Base-by-base conservation (phyloP, 2,329 filamentous ascomycete species). In the Colletotrichum cordylinicola region DNA sequence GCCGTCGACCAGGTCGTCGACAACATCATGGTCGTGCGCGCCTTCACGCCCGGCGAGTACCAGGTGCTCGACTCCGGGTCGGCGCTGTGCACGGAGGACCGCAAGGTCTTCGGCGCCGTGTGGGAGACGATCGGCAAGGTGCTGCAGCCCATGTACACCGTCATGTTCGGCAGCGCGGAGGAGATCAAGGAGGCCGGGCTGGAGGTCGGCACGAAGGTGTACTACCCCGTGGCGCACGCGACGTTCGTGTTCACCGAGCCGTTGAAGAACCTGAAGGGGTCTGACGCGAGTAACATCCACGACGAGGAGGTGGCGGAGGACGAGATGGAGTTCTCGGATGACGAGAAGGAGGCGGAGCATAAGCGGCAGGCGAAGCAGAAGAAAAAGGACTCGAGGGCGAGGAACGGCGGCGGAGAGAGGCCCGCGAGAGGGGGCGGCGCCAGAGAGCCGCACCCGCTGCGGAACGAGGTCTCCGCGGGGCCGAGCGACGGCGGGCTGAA, bases 291-390 rank as follows among this genome's bases (percentile, higher is more conserved):
- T 67, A 98, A 98, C 82, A 90, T 98, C 70, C 94, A 98, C 84
- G 97, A 98, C 79, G 97, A 99, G 83, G 96, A 98, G 85, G 90
- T 96, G 9, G 92, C 87, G 18, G 93, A 94, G 37, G 95, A 98
- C 48, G 96, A 98, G 82, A 91, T 95, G 79, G 97, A 98, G 82
- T 98, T 98, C 83, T 98, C 96, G 0, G 97, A 99, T 79, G 97
- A 99, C 80, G 97, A 99, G 85, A 94, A 95, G 79, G 97, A 99
- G 84, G 94, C 94, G 9, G 95, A 96, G 80, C 92, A 95, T 82
- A 98, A 94, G 86, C 87, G 91, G 72, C 89, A 90, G 75, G 80
- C 92, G 68, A 96, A 96, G 85, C 90, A 92, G 77, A 93, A 93
- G 84, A 91, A 90, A 80, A 91, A 88, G 81, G 87, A 87, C 76